These are phyloP conservation scores for Gossypioides kirkii DNA, from an alignment of 345 rosid species.

Conservation along the genomic window DNA sequence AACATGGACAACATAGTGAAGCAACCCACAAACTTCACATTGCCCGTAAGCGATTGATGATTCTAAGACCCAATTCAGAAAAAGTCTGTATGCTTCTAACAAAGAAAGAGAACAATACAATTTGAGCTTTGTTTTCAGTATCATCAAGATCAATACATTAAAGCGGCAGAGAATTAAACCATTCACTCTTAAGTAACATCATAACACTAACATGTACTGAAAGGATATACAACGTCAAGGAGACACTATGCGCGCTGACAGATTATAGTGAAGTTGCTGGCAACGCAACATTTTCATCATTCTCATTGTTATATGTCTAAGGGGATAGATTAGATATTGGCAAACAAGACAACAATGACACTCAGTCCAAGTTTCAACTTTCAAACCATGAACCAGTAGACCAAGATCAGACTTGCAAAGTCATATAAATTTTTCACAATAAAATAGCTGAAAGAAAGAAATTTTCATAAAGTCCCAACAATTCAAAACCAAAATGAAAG, in stretches of 20 bases:
- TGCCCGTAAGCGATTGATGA: neutral
- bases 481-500: neutral
- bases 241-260: neutral
- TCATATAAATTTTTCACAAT: neutral
- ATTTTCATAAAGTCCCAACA: neutral
- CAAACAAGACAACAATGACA: neutral
- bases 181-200: neutral
- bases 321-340: neutral
- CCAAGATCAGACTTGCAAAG: neutral
- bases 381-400: constrained; percentile 10
- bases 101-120: neutral
- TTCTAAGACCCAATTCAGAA: neutral
- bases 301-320: neutral
- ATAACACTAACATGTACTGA: neutral
- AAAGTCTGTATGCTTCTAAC: neutral
- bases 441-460: neutral
- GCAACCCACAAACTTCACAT: neutral
- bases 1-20: neutral
- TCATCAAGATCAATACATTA: neutral
- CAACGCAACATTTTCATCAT: neutral
- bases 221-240: neutral
- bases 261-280: neutral
- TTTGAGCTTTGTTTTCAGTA: neutral
- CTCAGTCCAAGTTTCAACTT: constrained; percentile 1
- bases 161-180: neutral